phyloP scores from a whole-genome alignment of 805 yeast genomes.

The Lipomyces yamanashiensis region DNA sequence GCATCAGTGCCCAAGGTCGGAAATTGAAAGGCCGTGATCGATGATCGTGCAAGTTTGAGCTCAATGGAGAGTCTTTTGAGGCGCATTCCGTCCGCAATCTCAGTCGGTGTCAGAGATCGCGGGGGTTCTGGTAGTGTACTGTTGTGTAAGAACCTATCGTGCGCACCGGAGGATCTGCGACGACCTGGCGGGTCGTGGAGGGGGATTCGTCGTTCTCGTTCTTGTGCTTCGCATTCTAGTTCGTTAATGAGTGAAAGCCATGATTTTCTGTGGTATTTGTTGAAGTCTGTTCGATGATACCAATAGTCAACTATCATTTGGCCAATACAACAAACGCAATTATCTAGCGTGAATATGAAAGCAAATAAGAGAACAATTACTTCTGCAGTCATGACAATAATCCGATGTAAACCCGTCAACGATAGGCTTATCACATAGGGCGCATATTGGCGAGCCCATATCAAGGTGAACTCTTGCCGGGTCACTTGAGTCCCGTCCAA shows the following conservation, averaged over 20 bases:
- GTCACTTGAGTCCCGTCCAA: too few relatives aligned
- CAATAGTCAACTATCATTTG: too few relatives aligned
- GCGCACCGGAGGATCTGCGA: neutral
- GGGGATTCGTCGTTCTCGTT: neutral
- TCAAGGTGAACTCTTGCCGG: neutral
- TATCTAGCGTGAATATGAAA: neutral
- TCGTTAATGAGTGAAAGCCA: too few relatives aligned
- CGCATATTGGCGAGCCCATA: neutral
- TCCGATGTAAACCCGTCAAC: slow-evolving; percentile 2
- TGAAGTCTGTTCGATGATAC: neutral
- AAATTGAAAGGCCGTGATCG: too few relatives aligned
- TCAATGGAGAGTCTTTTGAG: too few relatives aligned
- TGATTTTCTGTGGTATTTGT: neutral
- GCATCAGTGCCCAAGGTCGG: too few relatives aligned
- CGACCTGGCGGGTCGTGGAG: neutral
- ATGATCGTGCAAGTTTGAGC: too few relatives aligned
- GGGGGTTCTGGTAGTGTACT: too few relatives aligned
- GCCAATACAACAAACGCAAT: neutral
- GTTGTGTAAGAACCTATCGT: neutral
- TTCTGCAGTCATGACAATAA: slow-evolving; percentile 2
- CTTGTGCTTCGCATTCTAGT: neutral
- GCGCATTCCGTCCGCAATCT: too few relatives aligned
- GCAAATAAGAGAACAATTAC: neutral
- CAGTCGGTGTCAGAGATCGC: too few relatives aligned
- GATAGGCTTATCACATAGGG: neutral